Evolutionary conservation across 441 rosid species (phyloP), one percentile per base, ranked within the genome.

Genomic region (Bruguiera hainesii): DNA sequence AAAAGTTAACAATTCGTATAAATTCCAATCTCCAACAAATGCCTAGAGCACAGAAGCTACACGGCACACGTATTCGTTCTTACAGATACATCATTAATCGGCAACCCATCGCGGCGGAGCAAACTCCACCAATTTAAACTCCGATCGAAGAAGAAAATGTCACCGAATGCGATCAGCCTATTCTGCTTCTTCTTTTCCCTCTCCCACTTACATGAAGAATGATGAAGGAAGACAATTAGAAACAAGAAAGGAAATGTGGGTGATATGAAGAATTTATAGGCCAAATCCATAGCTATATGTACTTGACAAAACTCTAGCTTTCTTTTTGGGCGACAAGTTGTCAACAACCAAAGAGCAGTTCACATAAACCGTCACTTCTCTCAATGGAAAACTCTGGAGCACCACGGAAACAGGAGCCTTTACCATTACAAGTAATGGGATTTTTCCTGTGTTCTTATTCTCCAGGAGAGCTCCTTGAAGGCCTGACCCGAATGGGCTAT

Each of bases 341-440:
- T 84, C 83, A 35, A 86, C 84, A 53, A 86, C 78, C 75, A 84
- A 56, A 51, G 78, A 59, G 56, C 84, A 79, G 49, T 78, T 69
- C 15, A 82, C 65, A 10, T 18, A 59, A 63, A 80, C 81, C 49
- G 59, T 64, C 19, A 81, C 64, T 59, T 77, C 64, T 61, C 78
- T 75, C 68, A 81, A 31, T 13, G 84, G 74, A 19, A 75, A 60
- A 7, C 59, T 55, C 13, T 46, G 65, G 18, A 84, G 5, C 42
- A 79, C 77, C 33, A 84, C 49, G 18, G 76, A 63, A 20, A 84
- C 64, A 1, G 86, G 89, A 1, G 81, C 86, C 63, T 66, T 75
- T 1, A 86, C 82, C 31, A n/a, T 25, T 16, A 84, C 72, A 19
- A 76, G 79, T 61, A 84, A 59, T 37, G 86, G 88, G 21, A 86